Evolutionary conservation across 768 basidiomycete genomes (phyloP).

Genomic region (Boletus reticuloceps): DNA sequence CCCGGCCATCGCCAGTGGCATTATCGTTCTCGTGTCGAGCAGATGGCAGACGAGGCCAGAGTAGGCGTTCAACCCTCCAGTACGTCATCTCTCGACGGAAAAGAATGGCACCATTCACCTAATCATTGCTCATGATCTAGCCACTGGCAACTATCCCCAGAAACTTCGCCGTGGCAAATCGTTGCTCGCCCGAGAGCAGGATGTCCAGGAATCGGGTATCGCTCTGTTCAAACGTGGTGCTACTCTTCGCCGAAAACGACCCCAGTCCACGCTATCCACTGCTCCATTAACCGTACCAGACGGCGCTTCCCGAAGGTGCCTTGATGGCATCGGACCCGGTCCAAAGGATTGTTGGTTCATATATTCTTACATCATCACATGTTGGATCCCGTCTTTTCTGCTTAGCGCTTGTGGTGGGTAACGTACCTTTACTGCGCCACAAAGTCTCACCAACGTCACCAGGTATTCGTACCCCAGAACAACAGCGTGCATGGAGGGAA

Average conservation of each 20-base stretch:
- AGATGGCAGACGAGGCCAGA: constrained; percentile 66
- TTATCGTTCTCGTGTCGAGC: constrained; percentile 84
- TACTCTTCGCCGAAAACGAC: constrained; percentile 71
- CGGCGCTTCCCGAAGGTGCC: constrained; percentile 46
- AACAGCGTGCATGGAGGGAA: constrained; percentile 96
- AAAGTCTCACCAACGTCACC: constrained; percentile 10
- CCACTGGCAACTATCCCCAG: constrained; percentile 76
- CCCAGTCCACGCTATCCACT: constrained; percentile 40
- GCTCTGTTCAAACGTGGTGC: constrained; percentile 87
- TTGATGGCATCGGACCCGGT: constrained; percentile 77
- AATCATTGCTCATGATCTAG: constrained; percentile 32
- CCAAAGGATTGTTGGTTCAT: constrained; percentile 95
- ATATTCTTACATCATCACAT: constrained; percentile 85
- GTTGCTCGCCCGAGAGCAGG: constrained; percentile 86
- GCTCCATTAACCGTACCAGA: constrained; percentile 37
- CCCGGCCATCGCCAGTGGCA: constrained; percentile 93
- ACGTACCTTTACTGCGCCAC: not conserved
- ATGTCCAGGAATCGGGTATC: constrained; percentile 87
- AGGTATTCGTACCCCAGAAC: constrained; percentile 90
- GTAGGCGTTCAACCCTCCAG: constrained; percentile 80
- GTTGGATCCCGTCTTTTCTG: constrained; percentile 75
- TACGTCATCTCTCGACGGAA: constrained; percentile 41
- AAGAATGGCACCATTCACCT: not conserved
- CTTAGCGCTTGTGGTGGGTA: constrained; percentile 75
- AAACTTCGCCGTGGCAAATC: constrained; percentile 82